These are phyloP conservation scores for Aspergillus sp. DNA, from an alignment of 2,329 filamentous ascomycete species.

Conservation along the genomic window DNA sequence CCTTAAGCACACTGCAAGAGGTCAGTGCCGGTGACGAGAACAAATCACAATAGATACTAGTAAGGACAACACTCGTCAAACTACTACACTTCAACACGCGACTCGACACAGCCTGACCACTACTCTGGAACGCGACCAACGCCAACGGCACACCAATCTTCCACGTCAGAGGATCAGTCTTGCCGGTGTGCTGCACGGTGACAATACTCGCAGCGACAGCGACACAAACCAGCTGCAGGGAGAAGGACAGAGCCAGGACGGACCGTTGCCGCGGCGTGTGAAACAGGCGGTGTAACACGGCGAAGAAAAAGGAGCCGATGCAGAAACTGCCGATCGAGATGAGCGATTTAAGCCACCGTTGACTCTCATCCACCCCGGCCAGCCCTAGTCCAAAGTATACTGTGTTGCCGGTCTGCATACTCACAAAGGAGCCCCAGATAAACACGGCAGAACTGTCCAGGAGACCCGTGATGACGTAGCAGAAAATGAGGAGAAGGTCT, in stretches of 20 bases:
- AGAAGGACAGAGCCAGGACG: slow-evolving; percentile 55
- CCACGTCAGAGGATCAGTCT: slow-evolving; percentile 52
- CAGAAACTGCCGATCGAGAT: slow-evolving; percentile 71
- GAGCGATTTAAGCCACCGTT: slow-evolving; percentile 71
- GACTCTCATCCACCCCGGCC: slow-evolving; percentile 52
- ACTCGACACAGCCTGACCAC: slow-evolving; percentile 75
- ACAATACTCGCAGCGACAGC: slow-evolving; percentile 58
- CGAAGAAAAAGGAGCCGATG: slow-evolving; percentile 71
- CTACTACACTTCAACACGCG: slow-evolving; percentile 69
- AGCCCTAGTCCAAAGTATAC: slow-evolving; percentile 76
- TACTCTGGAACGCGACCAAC: slow-evolving; percentile 73
- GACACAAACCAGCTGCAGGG: slow-evolving; percentile 55
- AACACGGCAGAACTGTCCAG: slow-evolving; percentile 75
- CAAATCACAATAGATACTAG: slow-evolving; percentile 78
- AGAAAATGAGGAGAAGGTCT: slow-evolving; percentile 69
- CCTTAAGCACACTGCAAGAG: slow-evolving; percentile 35
- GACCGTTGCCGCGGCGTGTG: slow-evolving; percentile 46
- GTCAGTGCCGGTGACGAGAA: slow-evolving; percentile 64
- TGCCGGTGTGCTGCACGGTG: slow-evolving; percentile 50
- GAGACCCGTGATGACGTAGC: slow-evolving; percentile 76
- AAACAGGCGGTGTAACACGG: slow-evolving; percentile 62
- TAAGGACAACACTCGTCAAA: slow-evolving; percentile 76
- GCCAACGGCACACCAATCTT: slow-evolving; percentile 66
- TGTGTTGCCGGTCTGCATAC: slow-evolving; percentile 85
- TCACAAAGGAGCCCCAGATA: slow-evolving; percentile 78